Base-by-base conservation (phyloP, 2,329 filamentous ascomycete species). In the Microascus cirrosus region DNA sequence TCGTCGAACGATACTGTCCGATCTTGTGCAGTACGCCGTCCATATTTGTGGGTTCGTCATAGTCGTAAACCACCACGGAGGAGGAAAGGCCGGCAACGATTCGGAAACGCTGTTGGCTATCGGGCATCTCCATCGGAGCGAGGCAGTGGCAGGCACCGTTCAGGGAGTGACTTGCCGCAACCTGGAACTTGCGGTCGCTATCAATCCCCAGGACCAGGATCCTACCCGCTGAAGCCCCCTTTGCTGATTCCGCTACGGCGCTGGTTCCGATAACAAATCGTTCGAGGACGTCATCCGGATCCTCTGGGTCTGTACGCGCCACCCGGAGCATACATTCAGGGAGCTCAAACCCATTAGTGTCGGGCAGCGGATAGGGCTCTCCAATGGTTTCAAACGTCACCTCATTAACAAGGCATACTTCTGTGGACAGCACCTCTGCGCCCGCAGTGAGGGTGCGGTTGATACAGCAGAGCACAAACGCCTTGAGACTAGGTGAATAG, bases 191-290 rank as follows among this genome's bases (percentile, higher is more conserved):
- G 55, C 89, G 82, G 56, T 90, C 82, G 58, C 82, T 82, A 55
- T 89, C 87, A 34, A 97, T 83, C 55, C 95, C 92, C 35, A 97
- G 82, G 0, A 97, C 79, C 1, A 97, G 68, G 15, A 99, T 89
- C 13, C 93, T 84, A 1, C 94, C 94, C 20, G 55, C 18, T n/a
- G n/a, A 22, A 24, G 12, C 45, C 11, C 56, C 52, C 2, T 28
- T 51, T 28, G 56, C 20, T 56, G 83, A 82, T 53, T 89, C 84
- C 8, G 77, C 76, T 51, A 93, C 68, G 65, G 87, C 92, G 58
- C 89, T 89, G 0, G 94, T 97, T 7, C 94, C 94, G 7, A 97
- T 82, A n/a, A 97, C 75, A 66, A 97, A 97, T 50, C 91, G 79
- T 68, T 97, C 92, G 0, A 79, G 80, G 5, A 71, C 68, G 32